phyloP scores from a whole-genome alignment of 2,329 filamentous ascomycete genomes.

The Fusarium sp. region DNA sequence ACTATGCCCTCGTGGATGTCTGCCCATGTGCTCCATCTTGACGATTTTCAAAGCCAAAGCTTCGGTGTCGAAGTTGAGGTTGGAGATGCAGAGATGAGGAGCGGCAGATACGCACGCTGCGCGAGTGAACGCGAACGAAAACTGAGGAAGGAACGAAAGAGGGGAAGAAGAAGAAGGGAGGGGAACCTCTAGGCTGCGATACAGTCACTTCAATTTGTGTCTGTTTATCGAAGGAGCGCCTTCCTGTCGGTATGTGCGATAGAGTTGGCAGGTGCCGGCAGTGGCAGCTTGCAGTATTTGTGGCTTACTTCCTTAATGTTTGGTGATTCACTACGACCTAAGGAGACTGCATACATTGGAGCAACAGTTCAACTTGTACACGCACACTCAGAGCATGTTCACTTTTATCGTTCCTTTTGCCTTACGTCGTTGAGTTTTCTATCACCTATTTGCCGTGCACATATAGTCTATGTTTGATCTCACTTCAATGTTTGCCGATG shows the following conservation, averaged over 20 bases:
- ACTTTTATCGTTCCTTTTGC: background rate
- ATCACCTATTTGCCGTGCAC: background rate
- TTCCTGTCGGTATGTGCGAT: conserved; percentile 15
- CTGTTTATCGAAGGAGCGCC: conserved; percentile 6
- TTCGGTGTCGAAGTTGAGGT: background rate
- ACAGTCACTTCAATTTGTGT: background rate
- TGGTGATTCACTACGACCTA: conserved; percentile 9
- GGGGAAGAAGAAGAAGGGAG: background rate
- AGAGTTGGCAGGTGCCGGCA: conserved; percentile 36
- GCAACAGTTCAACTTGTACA: background rate
- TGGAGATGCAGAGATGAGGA: background rate
- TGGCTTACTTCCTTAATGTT: conserved; percentile 13
- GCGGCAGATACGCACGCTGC: conserved; percentile 2
- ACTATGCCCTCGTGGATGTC: conserved; percentile 13
- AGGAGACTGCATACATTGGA: background rate
- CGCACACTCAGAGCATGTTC: background rate
- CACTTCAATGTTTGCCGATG: background rate
- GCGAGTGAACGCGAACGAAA: background rate
- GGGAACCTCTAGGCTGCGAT: background rate
- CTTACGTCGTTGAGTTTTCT: background rate
- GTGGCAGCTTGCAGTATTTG: conserved; percentile 24
- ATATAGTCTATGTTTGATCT: background rate
- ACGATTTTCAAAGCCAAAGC: background rate
- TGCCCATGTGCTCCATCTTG: conserved; percentile 30
- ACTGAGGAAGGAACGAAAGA: background rate